phyloP scores from a whole-genome alignment of 73 alveolate species.

The Loxodes magnus region DNA sequence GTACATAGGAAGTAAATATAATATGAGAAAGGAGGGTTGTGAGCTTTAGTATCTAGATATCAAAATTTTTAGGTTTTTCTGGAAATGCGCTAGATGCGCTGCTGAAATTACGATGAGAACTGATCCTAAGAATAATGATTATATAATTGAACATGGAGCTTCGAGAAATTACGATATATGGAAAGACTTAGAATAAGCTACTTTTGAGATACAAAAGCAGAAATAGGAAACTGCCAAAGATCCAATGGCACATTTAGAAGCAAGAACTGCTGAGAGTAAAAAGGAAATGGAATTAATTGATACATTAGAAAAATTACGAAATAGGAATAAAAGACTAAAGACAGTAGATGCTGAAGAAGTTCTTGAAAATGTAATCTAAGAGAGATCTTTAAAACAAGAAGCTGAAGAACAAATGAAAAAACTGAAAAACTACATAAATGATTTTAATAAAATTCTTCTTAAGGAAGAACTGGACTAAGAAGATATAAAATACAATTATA shows the following conservation, averaged over 20 bases:
- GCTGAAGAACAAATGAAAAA: conserved; percentile 2
- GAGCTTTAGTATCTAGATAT: conserved; percentile 94
- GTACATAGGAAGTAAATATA: conserved; percentile 96
- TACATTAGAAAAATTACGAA: conserved; percentile 86
- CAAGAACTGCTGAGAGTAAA: conserved; percentile 89
- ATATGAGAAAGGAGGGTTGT: conserved; percentile 90
- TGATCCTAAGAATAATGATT: conserved; percentile 97
- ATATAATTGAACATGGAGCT: conserved; percentile 92
- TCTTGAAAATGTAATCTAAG: conserved; percentile 22
- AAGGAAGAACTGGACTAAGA: not conserved
- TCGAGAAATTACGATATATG: conserved; percentile 93
- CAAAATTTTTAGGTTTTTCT: conserved; percentile 82
- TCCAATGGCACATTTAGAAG: conserved; percentile 92
- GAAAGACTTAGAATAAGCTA: conserved; percentile 88
- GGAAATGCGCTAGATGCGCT: conserved; percentile 88
- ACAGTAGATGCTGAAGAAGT: conserved; percentile 69
- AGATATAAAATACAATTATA: not conserved
- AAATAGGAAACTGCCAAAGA: conserved; percentile 83
- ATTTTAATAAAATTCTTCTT: too few relatives aligned
- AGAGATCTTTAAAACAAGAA: conserved; percentile 10
- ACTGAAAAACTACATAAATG: too few relatives aligned
- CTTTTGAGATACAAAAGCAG: conserved; percentile 66
- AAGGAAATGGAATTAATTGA: conserved; percentile 95
- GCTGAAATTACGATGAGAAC: conserved; percentile 96
- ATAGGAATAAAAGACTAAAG: conserved; percentile 74